Conservation (phyloP, 2,329 filamentous ascomycete genomes). For the Nemania sp. region DNA sequence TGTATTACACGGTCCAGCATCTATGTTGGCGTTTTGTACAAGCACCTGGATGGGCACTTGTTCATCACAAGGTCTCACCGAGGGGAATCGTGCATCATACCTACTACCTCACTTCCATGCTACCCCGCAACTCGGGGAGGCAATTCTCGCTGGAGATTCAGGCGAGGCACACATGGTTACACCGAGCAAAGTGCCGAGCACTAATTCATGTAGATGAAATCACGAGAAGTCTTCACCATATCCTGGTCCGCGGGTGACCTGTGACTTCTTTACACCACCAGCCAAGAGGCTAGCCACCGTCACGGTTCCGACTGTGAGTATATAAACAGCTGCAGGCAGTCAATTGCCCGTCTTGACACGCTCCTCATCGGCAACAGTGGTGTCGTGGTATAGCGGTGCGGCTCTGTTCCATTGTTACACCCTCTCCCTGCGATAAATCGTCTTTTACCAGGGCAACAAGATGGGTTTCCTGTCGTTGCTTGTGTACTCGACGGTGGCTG, state of each 20-base stretch:
- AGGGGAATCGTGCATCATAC: background rate
- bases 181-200: conserved; percentile 3
- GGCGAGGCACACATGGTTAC: background rate
- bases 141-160: conserved; percentile 17
- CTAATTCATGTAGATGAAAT: background rate
- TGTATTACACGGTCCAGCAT: no score
- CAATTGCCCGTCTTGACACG: no score
- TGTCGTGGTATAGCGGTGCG: no score
- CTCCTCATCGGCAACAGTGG: no score
- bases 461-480: conserved; percentile 24
- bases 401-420: no score
- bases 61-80: no score
- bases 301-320: background rate
- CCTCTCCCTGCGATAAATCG: background rate
- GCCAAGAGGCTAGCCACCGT: background rate
- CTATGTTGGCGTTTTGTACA: no score
- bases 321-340: background rate
- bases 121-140: conserved; percentile 15
- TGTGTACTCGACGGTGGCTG: conserved; percentile 11
- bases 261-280: no score
- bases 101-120: background rate
- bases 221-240: background rate
- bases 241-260: background rate
- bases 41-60: no score
- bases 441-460: conserved; percentile 5